Evolutionary conservation across 176 grass and related monocot species (phyloP), one percentile per base, ranked within the genome.

Genomic region (Dendrocalamus sinicus): DNA sequence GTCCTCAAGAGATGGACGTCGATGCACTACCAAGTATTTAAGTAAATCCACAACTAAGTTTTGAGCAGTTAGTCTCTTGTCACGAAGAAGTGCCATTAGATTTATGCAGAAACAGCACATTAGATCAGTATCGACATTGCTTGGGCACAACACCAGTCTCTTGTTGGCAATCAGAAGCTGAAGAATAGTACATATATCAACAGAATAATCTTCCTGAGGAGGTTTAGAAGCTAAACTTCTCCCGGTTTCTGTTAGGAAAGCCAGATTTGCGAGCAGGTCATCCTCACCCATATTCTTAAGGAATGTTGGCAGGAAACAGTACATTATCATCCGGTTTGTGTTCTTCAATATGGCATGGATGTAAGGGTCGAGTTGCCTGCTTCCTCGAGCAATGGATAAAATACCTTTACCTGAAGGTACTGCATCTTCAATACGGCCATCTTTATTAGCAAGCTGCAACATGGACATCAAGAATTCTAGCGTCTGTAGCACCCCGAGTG

Each of bases 301-400:
- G 76, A 94, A 99, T 65, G 81, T 91, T 77, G 97, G 97, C 28
- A 99, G 83, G 85, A 99, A 99, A 89, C 94, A 99, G 46, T 99
- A 96, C 97, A 99, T 99, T 82, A 99, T 87, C 86, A 96, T 88
- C 40, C 97, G 90, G 86, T 99, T 99, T 48, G 97, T 99, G 72
- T 99, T 99, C 81, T 96, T 94, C 86, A 99, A 86, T 92, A 99
- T 92, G 32, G 94, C 92, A 88, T 94, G 93, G 72, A 99, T 94
- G 84, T 99, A 99, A 60, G 93, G 84, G 28, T 99, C 97, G n/a
- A 99, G 93, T 76, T 96, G 94, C 55, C 79, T 90, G 73, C 82
- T 88, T 81, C 92, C 94, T 91, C 97, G 88, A 86, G 90, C 93
- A 87, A 99, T 99, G 22, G 92, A 96, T 70, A 99, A 94, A 80